Evolutionary conservation across 257 asterid species (phyloP), one percentile per base, ranked within the genome.

Genomic region (Handroanthus guayacan): DNA sequence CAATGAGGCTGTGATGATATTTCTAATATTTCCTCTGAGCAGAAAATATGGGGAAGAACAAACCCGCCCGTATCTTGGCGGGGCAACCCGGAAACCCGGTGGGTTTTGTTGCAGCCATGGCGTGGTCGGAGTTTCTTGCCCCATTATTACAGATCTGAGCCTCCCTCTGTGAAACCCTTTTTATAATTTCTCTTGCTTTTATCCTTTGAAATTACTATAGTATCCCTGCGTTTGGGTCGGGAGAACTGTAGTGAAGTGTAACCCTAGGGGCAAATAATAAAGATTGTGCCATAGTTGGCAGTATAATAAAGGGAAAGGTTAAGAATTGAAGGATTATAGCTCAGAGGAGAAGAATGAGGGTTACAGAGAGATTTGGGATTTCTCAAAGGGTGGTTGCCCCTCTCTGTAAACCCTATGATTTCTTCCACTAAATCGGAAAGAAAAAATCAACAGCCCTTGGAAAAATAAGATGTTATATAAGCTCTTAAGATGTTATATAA

Each of bases 301-400:
- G 4, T 54, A 17, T 54, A 54, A 8, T 54, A 17, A 5, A 0
- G 60, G 2, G 2, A 54, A 54, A 0, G 60, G 9, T 1, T 7
- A 54, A 54, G 31, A n/a, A 54, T 54, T 54, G 31, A 16, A 14
- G 60, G 2, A 48, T 9, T 12, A 48, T 8, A 9, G 55, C 55
- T 48, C 55, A 48, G 55, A 48, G 9, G 57, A 51, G 18, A n/a
- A 48, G 55, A 48, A 48, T 48, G 55, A 48, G 55, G 55, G 55
- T 48, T 9, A 48, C 55, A 54, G 50, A 1, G 34, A 20, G 57
- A 3, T 17, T 8, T 44, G 47, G 38, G 77, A 72, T 6, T 72
- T 72, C 69, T 72, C 31, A 1, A 73, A 79, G 79, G 82, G 71
- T 48, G 71, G 79, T 79, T 79, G 60, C 82, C 79, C 74, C 79